A percentile compares a stretch with the other conserved stretches of the same genome.
phyloP scores from a whole-genome alignment of 2,329 filamentous ascomycete genomes.

The Beauveria scarabaeidicola region DNA sequence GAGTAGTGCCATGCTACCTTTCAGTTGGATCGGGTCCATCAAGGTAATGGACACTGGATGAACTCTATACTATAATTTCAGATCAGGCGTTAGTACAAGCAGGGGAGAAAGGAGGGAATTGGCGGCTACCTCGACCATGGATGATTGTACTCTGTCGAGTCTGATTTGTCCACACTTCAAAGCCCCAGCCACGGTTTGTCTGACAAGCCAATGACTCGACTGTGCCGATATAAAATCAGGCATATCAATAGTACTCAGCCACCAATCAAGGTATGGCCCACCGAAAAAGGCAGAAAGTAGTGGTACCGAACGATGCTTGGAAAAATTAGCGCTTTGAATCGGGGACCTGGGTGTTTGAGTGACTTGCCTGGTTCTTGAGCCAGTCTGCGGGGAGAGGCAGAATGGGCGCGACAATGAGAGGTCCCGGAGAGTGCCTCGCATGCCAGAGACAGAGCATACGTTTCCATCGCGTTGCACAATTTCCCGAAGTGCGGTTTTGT shows the following conservation, averaged over 20 bases:
- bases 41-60: neutral
- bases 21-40: slow-evolving; percentile 14
- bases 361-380: neutral
- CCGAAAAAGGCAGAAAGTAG: neutral
- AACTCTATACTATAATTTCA: slow-evolving; percentile 5
- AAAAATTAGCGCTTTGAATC: too few species aligned
- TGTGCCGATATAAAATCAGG: too few species aligned
- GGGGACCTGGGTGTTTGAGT: neutral
- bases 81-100: neutral
- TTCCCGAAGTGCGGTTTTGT: too few species aligned
- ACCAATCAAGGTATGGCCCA: neutral
- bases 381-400: neutral
- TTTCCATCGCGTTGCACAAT: neutral
- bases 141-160: slow-evolving; percentile 19
- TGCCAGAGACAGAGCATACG: neutral
- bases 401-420: neutral
- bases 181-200: too few species aligned
- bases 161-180: slow-evolving; percentile 7
- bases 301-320: neutral
- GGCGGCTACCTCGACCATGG: slow-evolving; percentile 21
- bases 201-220: too few species aligned
- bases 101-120: neutral
- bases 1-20: slow-evolving; percentile 19
- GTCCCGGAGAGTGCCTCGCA: neutral
- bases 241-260: neutral